Evolutionary conservation across 2,329 filamentous ascomycete species (phyloP).

Genomic region (Beauveria sp.): DNA sequence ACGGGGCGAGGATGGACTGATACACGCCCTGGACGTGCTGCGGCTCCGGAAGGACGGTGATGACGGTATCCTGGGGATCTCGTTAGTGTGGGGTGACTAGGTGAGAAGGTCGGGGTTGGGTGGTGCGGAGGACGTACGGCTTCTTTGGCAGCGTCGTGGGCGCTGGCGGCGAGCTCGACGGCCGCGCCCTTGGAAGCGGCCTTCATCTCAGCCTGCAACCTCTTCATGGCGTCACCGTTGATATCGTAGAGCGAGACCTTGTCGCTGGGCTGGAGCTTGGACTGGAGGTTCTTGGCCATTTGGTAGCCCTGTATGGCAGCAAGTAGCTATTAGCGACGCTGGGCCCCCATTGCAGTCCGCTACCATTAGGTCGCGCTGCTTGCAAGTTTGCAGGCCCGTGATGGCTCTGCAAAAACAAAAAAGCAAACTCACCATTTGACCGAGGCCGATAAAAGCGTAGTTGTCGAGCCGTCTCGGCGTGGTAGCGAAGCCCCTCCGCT

Average conservation of each 20-base stretch:
- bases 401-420: neutral
- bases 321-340: conserved; percentile 5
- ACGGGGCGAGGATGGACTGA: conserved; percentile 59
- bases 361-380: too few relatives aligned
- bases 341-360: too few relatives aligned
- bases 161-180: conserved; percentile 37
- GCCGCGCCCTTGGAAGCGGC: conserved; percentile 36
- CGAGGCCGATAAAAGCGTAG: conserved; percentile 53
- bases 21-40: conserved; percentile 82
- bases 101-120: neutral
- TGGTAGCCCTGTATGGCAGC: conserved; percentile 42
- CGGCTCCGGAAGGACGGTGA: conserved; percentile 86
- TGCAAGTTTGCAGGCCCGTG: too few relatives aligned
- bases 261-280: conserved; percentile 45
- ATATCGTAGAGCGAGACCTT: conserved; percentile 49
- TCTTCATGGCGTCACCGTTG: conserved; percentile 40
- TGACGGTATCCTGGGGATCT: conserved; percentile 61
- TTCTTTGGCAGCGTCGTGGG: conserved; percentile 41
- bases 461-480: conserved; percentile 40
- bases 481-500: conserved; percentile 43
- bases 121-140: conserved; percentile 36
- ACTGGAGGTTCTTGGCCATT: conserved; percentile 56
- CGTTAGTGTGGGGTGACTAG: conserved; percentile 11
- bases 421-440: conserved; percentile 46
- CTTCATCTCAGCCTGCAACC: conserved; percentile 40